Evolutionary conservation across 176 grass and related monocot genomes (phyloP).

Genomic region (Raddia distichophylla): DNA sequence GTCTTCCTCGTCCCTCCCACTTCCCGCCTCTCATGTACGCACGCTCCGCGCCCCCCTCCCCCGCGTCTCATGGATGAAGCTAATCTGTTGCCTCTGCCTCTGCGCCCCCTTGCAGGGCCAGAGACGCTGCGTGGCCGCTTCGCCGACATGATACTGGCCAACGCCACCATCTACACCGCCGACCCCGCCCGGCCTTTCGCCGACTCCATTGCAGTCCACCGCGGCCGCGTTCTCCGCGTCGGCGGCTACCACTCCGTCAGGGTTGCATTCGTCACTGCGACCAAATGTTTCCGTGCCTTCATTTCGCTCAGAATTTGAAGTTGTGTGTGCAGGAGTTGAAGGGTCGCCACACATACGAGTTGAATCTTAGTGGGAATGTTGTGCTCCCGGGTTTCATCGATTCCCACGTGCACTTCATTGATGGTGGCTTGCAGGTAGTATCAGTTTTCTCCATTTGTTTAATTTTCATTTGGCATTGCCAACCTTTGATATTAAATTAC

Average conservation of each 20-base stretch:
- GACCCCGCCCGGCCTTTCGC: constrained; percentile 77
- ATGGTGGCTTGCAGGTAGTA: constrained; percentile 67
- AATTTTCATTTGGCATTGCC: not conserved
- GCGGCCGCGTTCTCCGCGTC: constrained; percentile 68
- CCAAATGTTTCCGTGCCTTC: not conserved
- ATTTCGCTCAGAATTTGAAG: not conserved
- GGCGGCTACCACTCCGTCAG: constrained; percentile 69
- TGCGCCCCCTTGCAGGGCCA: constrained; percentile 31
- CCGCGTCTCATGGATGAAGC: not conserved
- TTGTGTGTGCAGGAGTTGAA: constrained; percentile 57
- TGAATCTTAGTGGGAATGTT: constrained; percentile 83
- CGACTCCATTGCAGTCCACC: constrained; percentile 72
- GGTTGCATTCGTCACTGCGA: constrained; percentile 27
- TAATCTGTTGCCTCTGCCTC: constrained; percentile 37
- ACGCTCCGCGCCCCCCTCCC: not conserved
- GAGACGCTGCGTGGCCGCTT: constrained; percentile 32
- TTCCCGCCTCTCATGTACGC: constrained; percentile 40
- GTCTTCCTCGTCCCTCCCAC: constrained; percentile 29
- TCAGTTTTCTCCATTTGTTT: not conserved
- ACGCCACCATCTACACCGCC: constrained; percentile 94
- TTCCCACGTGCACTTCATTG: constrained; percentile 87
- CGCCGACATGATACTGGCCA: constrained; percentile 78
- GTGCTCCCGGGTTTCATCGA: constrained; percentile 90
- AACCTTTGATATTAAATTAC: not conserved
- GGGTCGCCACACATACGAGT: constrained; percentile 42